These are phyloP conservation scores for Trichoderma lentiforme DNA, from an alignment of 2,329 filamentous ascomycete species.

Conservation along the genomic window DNA sequence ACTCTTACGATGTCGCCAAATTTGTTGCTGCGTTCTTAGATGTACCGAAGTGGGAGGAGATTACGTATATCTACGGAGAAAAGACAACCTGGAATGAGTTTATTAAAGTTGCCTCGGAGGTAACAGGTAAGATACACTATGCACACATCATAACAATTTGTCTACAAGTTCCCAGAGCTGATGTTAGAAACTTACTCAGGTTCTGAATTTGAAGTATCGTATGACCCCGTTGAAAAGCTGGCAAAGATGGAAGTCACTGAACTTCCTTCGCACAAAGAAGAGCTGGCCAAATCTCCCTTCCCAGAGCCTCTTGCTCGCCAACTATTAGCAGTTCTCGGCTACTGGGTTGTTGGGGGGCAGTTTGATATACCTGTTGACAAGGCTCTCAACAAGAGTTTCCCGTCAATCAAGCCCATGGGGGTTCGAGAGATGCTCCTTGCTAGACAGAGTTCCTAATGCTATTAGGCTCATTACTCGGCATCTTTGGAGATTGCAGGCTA, in stretches of 20 bases:
- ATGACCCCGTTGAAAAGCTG: not conserved
- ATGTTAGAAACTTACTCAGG: not conserved
- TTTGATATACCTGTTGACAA: not conserved
- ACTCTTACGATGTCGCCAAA: conserved; percentile 45
- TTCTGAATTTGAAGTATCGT: not conserved
- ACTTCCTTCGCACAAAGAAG: not conserved
- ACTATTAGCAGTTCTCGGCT: not conserved
- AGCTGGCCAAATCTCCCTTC: not conserved
- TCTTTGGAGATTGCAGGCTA: not conserved
- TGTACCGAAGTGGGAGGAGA: conserved; percentile 42
- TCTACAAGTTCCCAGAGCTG: not conserved
- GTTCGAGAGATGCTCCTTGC: not conserved
- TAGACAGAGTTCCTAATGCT: not conserved
- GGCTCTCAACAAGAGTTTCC: not conserved
- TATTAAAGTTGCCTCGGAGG: conserved; percentile 37
- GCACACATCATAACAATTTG: not conserved
- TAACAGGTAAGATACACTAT: not conserved
- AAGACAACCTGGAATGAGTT: conserved; percentile 43
- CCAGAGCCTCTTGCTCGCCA: not conserved
- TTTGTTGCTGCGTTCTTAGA: conserved; percentile 42
- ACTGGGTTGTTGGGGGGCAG: not conserved
- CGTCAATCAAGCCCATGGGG: not conserved
- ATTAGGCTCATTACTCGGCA: not conserved
- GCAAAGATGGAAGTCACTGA: not conserved
- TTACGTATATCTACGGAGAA: conserved; percentile 37